phyloP scores from a whole-genome alignment of 1,284 basidiomycete species.

The Cystobasidium sp. region DNA sequence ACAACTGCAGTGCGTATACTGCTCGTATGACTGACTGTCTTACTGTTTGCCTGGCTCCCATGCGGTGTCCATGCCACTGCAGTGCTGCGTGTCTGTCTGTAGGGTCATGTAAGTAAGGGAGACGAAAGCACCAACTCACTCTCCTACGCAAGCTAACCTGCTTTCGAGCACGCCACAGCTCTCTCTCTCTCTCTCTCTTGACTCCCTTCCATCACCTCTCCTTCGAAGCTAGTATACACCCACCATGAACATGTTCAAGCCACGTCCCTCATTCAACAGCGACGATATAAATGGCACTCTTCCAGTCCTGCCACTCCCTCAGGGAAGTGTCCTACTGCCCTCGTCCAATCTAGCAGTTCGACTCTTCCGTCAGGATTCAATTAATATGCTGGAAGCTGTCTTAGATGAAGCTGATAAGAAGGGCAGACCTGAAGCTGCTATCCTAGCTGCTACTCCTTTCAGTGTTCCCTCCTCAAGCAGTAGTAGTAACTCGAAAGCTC shows the following conservation, averaged over 20 bases:
- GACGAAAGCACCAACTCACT: no score
- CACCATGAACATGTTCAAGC: constrained; percentile 8
- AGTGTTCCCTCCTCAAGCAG: not conserved
- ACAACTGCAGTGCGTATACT: no score
- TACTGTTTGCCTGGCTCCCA: no score
- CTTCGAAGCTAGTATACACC: not conserved
- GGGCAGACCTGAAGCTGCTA: constrained; percentile 29
- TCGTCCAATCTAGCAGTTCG: constrained; percentile 46
- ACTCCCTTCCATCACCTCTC: not conserved
- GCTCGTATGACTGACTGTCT: no score
- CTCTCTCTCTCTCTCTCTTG: no score
- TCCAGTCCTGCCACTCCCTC: constrained; percentile 42
- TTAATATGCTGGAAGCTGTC: constrained; percentile 44
- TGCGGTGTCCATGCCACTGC: no score
- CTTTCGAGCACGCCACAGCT: no score
- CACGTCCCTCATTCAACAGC: not conserved
- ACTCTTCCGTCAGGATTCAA: constrained; percentile 38
- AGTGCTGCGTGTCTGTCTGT: no score
- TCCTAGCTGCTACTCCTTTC: not conserved
- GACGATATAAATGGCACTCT: constrained; percentile 22
- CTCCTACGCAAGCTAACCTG: no score
- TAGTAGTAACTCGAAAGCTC: not conserved
- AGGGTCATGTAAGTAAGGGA: no score
- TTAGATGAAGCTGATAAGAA: constrained; percentile 28
- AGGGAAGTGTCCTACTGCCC: constrained; percentile 46